Conservation (phyloP, 2,329 filamentous ascomycete species). For the Alternaria triticina region DNA sequence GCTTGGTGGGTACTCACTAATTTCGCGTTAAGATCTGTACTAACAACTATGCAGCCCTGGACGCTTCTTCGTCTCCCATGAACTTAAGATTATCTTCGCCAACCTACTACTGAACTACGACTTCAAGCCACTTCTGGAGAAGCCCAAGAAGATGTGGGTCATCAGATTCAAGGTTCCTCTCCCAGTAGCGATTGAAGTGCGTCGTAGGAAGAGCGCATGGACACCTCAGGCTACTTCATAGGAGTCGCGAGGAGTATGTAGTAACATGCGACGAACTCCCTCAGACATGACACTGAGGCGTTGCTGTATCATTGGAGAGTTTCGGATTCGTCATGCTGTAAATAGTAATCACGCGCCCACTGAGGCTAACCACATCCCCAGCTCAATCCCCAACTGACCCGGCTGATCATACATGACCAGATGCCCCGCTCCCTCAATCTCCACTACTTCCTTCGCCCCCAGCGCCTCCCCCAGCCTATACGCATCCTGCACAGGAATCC, state of each 20-base stretch:
- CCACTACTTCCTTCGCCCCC: constrained; percentile 15
- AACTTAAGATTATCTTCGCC: constrained; percentile 48
- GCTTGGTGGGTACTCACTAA: constrained; percentile 44
- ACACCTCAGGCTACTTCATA: background rate
- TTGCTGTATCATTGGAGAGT: background rate
- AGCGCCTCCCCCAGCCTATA: constrained; percentile 19
- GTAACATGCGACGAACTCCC: background rate
- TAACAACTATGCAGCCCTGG: constrained; percentile 38
- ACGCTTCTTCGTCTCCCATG: constrained; percentile 47
- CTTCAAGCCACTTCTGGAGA: constrained; percentile 32
- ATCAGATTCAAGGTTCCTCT: constrained; percentile 14
- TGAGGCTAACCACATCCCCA: constrained; percentile 18
- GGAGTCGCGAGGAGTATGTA: background rate
- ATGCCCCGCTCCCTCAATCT: constrained; percentile 23
- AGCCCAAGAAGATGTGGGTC: constrained; percentile 30
- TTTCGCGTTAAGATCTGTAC: background rate
- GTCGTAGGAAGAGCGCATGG: constrained; percentile 18
- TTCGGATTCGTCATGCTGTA: background rate
- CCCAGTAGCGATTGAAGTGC: constrained; percentile 11
- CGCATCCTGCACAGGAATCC: constrained; percentile 21
- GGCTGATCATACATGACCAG: constrained; percentile 27
- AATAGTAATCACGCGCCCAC: background rate
- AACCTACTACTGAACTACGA: constrained; percentile 49
- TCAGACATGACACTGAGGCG: rapidly evolving
- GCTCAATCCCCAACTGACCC: constrained; percentile 20